These are phyloP conservation scores for Fusarium pseudocircinatum DNA, from an alignment of 2,329 filamentous ascomycete genomes.

Conservation along the genomic window DNA sequence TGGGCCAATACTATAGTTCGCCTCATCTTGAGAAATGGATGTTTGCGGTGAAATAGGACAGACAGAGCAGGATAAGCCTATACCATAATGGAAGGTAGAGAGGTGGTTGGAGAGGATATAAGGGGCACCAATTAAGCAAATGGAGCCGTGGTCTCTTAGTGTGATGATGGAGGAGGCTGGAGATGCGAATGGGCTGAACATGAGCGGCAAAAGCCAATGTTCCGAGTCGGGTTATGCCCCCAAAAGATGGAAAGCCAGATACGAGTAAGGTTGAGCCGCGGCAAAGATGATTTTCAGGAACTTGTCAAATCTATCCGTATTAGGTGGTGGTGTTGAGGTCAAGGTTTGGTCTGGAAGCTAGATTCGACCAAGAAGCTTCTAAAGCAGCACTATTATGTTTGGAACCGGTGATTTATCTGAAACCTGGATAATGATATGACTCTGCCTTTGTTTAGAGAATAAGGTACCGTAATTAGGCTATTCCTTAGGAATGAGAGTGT, in stretches of 20 bases:
- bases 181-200: background rate
- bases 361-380: background rate
- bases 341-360: background rate
- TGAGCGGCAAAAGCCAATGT: background rate
- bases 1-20: background rate
- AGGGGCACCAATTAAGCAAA: background rate
- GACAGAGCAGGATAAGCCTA: background rate
- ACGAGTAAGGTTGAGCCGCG: background rate
- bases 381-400: background rate
- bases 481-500: background rate
- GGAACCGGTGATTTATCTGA: background rate
- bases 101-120: background rate
- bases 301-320: background rate
- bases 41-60: background rate
- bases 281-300: background rate
- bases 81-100: background rate
- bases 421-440: background rate
- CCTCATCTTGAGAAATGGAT: background rate
- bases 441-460: background rate
- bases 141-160: background rate
- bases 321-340: background rate
- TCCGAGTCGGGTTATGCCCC: background rate
- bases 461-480: background rate
- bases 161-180: constrained; percentile 18
- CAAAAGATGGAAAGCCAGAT: background rate